Percentiles rank a stretch among this genome's conserved stretches.
These are phyloP conservation scores for Aquilaria sinensis DNA, from an alignment of 345 rosid species.

Conservation along the genomic window DNA sequence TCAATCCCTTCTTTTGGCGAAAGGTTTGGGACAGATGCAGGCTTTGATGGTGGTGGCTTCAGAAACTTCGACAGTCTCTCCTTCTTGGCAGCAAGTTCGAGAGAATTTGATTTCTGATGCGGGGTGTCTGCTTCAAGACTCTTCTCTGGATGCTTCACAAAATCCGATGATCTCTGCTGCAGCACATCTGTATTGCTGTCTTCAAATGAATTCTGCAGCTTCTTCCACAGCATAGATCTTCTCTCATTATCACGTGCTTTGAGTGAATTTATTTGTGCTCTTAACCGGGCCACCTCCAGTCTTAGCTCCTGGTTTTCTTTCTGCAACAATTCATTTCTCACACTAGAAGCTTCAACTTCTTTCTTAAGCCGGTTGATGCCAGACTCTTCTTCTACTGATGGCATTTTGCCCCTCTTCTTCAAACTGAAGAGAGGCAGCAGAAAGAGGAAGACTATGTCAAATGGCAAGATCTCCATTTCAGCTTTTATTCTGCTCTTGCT, in stretches of 20 bases:
- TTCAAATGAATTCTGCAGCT: slow-evolving; percentile 60
- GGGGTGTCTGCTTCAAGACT: slow-evolving; percentile 19
- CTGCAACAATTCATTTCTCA: slow-evolving; percentile 51
- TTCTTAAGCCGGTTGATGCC: slow-evolving; percentile 49
- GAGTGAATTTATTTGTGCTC: slow-evolving; percentile 57
- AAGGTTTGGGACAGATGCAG: slow-evolving; percentile 9
- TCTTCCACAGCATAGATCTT: slow-evolving; percentile 85
- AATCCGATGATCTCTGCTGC: slow-evolving; percentile 38
- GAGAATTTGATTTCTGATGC: slow-evolving; percentile 13
- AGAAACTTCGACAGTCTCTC: slow-evolving; percentile 16
- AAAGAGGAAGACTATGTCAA: slow-evolving; percentile 6
- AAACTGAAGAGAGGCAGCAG: slow-evolving; percentile 6
- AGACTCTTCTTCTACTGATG: slow-evolving; percentile 41
- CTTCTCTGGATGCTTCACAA: slow-evolving; percentile 30
- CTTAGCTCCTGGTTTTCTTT: slow-evolving; percentile 68
- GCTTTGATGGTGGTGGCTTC: slow-evolving; percentile 36
- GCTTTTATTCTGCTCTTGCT: slow-evolving; percentile 19
- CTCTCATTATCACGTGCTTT: slow-evolving; percentile 86
- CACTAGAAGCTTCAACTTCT: slow-evolving; percentile 54
- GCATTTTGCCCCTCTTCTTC: slow-evolving; percentile 28
- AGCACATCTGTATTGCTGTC: slow-evolving; percentile 22
- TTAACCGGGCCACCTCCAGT: slow-evolving; percentile 66
- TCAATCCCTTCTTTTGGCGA: slow-evolving; percentile 18
- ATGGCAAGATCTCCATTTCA: slow-evolving; percentile 11
- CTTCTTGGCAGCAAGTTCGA: slow-evolving; percentile 18